Base-by-base conservation (phyloP, 1,284 basidiomycete genomes). In the Sanghuangporus weigelae region DNA sequence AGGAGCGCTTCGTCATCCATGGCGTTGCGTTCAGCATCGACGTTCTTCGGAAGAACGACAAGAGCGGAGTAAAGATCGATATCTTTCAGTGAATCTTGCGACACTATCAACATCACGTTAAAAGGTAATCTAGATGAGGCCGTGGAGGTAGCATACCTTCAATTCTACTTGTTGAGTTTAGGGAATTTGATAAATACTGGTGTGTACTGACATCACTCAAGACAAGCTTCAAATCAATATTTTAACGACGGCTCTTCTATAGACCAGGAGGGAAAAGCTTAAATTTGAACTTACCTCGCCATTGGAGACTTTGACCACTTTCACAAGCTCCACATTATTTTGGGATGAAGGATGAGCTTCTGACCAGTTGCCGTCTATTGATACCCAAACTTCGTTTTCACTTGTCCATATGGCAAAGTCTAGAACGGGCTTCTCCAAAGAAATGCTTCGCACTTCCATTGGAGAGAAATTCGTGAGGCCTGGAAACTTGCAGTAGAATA, bases 21-120 rank as follows among this genome's bases (percentile, higher is more conserved):
- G n/a, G 74, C 75, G 60, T 80, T 78, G 64, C 78, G 77, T 51
- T 78, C 77, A 2, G 69, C 76, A 36, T 83, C 80, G 23, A 76
- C 73, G 66, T 81, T 79, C 71, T 92, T 92, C 0, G 90, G 90
- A 68, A 92, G 75, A 14, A 81, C 76, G 0, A 76, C 73, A 19
- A 92, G 77, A 49, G 81, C 77, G 3, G 78, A 75, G 69, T 92
- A 92, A 2, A 90, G 74, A 59, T 88, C 84, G 2, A 91, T 76
- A 2, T 73, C 69, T 65, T 81, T 77, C 6, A 87, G 71, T 10
- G 84, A 82, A 7, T 76, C 77, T 5, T 71, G 58, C 0, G 80
- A 76, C 10, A 84, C 86, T 86, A 69, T 62, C 56, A 62, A 40
- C 64, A 10, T 66, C 12, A 21, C 23, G 8, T 11, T 42, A 5